phyloP scores from a whole-genome alignment of 2,329 filamentous ascomycete genomes.

The Botrytis galanthina region DNA sequence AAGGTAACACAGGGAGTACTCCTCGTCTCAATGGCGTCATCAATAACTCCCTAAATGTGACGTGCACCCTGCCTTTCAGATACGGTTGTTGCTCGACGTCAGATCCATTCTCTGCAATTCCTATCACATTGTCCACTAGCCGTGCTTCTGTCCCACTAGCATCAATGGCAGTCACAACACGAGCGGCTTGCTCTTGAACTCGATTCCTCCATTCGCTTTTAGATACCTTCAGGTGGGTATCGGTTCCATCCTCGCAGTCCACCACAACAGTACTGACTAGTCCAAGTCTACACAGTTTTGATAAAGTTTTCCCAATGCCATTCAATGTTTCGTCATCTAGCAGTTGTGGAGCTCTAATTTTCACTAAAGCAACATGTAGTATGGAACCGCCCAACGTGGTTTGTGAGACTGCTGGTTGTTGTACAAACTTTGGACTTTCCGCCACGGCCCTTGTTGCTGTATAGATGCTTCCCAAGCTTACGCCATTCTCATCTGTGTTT shows the following conservation, averaged over 20 bases:
- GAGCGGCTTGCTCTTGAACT: slow-evolving; percentile 63
- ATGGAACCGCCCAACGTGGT: slow-evolving; percentile 33
- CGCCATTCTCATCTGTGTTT: slow-evolving; percentile 44
- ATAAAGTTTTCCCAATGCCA: slow-evolving; percentile 79
- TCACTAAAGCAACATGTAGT: slow-evolving; percentile 80
- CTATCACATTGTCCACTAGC: slow-evolving; percentile 56
- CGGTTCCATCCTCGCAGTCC: slow-evolving; percentile 56
- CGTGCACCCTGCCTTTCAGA: slow-evolving; percentile 32
- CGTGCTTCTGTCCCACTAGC: slow-evolving; percentile 66
- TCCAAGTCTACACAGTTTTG: slow-evolving; percentile 78
- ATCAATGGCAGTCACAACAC: slow-evolving; percentile 74
- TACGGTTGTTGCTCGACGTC: slow-evolving; percentile 15
- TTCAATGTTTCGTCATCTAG: slow-evolving; percentile 66
- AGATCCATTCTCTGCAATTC: slow-evolving; percentile 30
- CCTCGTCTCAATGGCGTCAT: slow-evolving; percentile 65
- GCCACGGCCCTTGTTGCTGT: slow-evolving; percentile 54
- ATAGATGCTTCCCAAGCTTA: slow-evolving; percentile 62
- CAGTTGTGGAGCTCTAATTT: slow-evolving; percentile 71
- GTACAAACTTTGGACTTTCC: slow-evolving; percentile 58
- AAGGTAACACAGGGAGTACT: slow-evolving; percentile 67
- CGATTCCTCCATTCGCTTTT: slow-evolving; percentile 42
- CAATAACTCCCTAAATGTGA: slow-evolving; percentile 54
- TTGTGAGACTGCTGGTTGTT: slow-evolving; percentile 42
- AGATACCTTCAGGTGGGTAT: slow-evolving; percentile 26
- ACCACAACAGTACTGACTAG: slow-evolving; percentile 80